Evolutionary conservation across 106 monocot species (phyloP).

Genomic region (Chionographis japonica): DNA sequence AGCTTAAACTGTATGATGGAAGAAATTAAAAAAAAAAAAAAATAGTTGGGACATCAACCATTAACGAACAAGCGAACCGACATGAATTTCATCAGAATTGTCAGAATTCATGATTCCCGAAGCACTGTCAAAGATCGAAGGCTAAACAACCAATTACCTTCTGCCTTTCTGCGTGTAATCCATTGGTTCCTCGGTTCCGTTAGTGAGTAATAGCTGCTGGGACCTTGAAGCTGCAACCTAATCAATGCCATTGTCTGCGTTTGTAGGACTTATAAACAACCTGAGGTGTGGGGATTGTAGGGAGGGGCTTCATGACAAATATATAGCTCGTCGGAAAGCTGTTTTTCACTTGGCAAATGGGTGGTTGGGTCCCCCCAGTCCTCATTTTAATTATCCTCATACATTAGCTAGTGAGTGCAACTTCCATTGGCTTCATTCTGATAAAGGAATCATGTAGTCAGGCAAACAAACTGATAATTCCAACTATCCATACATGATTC

Average conservation of each 20-base stretch:
- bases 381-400: too few species aligned
- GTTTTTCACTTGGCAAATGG: constrained; percentile 17
- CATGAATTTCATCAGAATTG: too few species aligned
- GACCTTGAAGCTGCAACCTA: constrained; percentile 13
- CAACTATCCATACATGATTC: too few species aligned
- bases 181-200: constrained; percentile 4
- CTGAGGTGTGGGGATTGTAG: neutral
- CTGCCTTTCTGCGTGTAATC: constrained; percentile 5
- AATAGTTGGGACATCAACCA: neutral
- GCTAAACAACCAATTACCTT: constrained; percentile 11
- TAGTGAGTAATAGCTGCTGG: constrained; percentile 5
- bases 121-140: neutral
- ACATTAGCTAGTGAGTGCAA: too few species aligned
- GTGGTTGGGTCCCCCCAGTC: neutral
- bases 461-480: too few species aligned
- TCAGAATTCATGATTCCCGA: too few species aligned
- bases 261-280: neutral
- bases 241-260: constrained; percentile 21
- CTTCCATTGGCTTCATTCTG: too few species aligned
- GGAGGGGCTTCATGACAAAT: constrained; percentile 12
- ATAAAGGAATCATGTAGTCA: too few species aligned
- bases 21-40: neutral
- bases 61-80: too few species aligned
- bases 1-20: too few species aligned
- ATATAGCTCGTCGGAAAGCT: constrained; percentile 27